These are phyloP conservation scores for Stephania japonica DNA, from an alignment of 164 flowering plant species.

Conservation along the genomic window DNA sequence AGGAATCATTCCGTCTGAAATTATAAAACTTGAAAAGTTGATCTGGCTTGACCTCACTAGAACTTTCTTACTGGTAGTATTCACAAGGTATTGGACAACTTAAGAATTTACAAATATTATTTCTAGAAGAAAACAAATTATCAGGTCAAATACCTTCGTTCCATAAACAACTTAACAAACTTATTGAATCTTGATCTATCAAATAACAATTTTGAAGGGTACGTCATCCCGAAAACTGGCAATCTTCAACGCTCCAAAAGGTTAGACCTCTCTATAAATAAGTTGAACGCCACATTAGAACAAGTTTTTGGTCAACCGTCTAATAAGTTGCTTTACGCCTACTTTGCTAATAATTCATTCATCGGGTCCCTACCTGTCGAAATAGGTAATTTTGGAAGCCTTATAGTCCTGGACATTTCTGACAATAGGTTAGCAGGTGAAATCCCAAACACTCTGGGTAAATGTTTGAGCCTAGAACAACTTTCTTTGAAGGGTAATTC, in stretches of 20 bases:
- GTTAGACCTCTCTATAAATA: not conserved
- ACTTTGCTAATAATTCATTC: not conserved
- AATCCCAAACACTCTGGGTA: not conserved
- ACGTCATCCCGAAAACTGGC: not conserved
- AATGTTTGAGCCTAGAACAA: not conserved
- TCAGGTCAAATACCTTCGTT: constrained; percentile 2
- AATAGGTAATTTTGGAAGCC: not conserved
- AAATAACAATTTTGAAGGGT: constrained; percentile 2
- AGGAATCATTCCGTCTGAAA: constrained; percentile 8
- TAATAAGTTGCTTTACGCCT: not conserved
- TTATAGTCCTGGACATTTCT: not conserved
- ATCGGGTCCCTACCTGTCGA: not conserved
- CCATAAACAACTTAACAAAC: constrained; percentile 5
- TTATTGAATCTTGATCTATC: not conserved
- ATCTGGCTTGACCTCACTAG: not conserved
- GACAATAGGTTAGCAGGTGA: not conserved
- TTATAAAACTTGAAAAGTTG: constrained; percentile 9
- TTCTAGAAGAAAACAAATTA: not conserved
- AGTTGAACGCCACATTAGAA: not conserved
- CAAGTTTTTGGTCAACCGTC: not conserved
- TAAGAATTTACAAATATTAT: not conserved
- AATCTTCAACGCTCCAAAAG: not conserved
- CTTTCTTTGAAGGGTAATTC: not conserved
- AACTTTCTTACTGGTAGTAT: constrained; percentile 7
- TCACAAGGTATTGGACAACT: constrained; percentile 1